Evolutionary conservation across 1,284 basidiomycete genomes (phyloP).

Genomic region (Stygiomarasmius scandens): DNA sequence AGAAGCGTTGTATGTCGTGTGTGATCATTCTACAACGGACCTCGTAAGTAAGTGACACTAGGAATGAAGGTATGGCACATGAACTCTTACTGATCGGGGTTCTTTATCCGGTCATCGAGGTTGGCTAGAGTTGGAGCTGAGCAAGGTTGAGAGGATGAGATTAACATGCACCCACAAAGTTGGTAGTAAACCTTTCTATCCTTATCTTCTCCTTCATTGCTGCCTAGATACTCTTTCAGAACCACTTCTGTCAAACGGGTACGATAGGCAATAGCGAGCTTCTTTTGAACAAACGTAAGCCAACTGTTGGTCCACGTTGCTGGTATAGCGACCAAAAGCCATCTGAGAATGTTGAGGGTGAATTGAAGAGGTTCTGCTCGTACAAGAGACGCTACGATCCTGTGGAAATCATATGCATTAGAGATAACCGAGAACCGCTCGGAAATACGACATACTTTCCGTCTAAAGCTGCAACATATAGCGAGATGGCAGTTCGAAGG

Average conservation of each 20-base stretch:
- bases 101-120: conserved; percentile 93
- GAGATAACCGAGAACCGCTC: too few species aligned
- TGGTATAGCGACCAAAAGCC: conserved; percentile 93
- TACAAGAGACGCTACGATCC: conserved; percentile 95
- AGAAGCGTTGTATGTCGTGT: conserved; percentile 94
- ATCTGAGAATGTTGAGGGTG: conserved; percentile 83
- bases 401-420: conserved; percentile 30
- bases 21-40: conserved; percentile 77
- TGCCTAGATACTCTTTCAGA: conserved; percentile 84
- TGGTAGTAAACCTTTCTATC: conserved; percentile 90
- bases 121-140: conserved; percentile 59
- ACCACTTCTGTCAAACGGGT: conserved; percentile 86
- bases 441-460: conserved; percentile 66
- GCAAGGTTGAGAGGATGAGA: conserved; percentile 3
- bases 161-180: conserved; percentile 58
- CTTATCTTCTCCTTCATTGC: conserved; percentile 60
- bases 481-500: conserved; percentile 85
- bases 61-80: background rate
- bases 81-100: conserved; percentile 82
- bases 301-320: conserved; percentile 98
- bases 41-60: conserved; percentile 11
- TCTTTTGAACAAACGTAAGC: conserved; percentile 93
- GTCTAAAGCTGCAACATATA: conserved; percentile 96
- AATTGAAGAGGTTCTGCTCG: conserved; percentile 83
- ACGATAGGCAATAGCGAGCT: conserved; percentile 90